Evolutionary conservation across 2,329 filamentous ascomycete species (phyloP).

Genomic region (Escovopsis weberi): DNA sequence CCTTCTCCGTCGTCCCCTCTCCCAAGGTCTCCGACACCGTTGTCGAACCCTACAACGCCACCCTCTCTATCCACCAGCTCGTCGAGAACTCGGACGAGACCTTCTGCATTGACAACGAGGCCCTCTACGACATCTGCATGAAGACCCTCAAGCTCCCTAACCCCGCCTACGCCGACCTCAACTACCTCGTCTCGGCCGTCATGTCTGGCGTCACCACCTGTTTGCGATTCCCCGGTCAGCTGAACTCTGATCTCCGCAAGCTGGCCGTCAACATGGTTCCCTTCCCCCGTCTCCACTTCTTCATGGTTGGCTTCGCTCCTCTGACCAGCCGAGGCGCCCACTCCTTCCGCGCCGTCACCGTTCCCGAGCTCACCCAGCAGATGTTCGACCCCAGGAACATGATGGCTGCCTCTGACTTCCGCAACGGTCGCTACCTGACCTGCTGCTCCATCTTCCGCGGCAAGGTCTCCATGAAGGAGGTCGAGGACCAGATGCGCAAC

Average conservation of each 20-base stretch:
- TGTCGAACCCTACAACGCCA: slow-evolving; percentile 99
- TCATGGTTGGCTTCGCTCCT: slow-evolving; percentile 99
- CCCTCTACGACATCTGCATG: slow-evolving; percentile 99
- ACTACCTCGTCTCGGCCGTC: slow-evolving; percentile 98
- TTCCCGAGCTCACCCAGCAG: slow-evolving; percentile 97
- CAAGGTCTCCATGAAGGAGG: slow-evolving; percentile 99
- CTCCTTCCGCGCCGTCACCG: slow-evolving; percentile 94
- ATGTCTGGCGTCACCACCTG: slow-evolving; percentile 99
- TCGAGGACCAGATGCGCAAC: slow-evolving; percentile 99
- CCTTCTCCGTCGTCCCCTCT: slow-evolving; percentile 96
- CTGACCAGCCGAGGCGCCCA: slow-evolving; percentile 74
- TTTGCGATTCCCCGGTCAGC: slow-evolving; percentile 97
- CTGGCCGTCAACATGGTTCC: slow-evolving; percentile 99
- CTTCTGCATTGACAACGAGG: slow-evolving; percentile 99
- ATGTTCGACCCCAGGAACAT: slow-evolving; percentile 99
- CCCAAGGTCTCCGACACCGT: slow-evolving; percentile 99
- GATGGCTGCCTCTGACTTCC: slow-evolving; percentile 99
- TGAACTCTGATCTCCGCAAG: slow-evolving; percentile 99
- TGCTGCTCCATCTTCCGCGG: slow-evolving; percentile 99
- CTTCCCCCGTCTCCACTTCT: slow-evolving; percentile 99
- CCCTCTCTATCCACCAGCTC: slow-evolving; percentile 95
- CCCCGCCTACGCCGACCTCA: slow-evolving; percentile 97
- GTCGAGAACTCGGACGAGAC: slow-evolving; percentile 99
- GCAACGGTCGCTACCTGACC: slow-evolving; percentile 97
- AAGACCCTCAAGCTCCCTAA: slow-evolving; percentile 96